phyloP scores from a whole-genome alignment of 495 filamentous ascomycete genomes.

The Cercophora newfieldiana region DNA sequence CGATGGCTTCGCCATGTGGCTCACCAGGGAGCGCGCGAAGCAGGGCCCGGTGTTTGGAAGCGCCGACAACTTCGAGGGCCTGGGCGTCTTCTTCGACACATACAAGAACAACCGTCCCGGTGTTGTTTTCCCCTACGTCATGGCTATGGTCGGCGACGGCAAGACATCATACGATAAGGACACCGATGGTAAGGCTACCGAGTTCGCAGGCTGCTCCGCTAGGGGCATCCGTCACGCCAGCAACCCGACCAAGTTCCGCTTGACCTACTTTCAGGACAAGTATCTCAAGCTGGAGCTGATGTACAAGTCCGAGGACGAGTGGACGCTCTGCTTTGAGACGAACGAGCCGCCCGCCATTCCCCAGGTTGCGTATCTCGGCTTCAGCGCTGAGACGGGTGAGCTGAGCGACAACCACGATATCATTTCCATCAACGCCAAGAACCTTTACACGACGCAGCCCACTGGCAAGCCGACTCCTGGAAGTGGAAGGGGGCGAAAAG shows the following conservation, averaged over 20 bases:
- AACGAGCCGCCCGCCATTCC: slow-evolving; percentile 75
- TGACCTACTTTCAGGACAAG: slow-evolving; percentile 98
- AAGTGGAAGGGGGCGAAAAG: slow-evolving; percentile 43
- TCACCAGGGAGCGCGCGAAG: slow-evolving; percentile 87
- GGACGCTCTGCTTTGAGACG: slow-evolving; percentile 87
- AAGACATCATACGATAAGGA: slow-evolving; percentile 86
- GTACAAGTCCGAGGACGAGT: slow-evolving; percentile 86
- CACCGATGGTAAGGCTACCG: slow-evolving; percentile 91
- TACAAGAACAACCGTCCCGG: slow-evolving; percentile 99
- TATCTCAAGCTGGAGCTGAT: slow-evolving; percentile 86
- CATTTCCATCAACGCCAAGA: slow-evolving; percentile 81
- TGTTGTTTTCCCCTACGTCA: slow-evolving; percentile 93
- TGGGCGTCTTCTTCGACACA: slow-evolving; percentile 97
- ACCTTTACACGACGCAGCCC: slow-evolving; percentile 71
- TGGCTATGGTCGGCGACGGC: slow-evolving; percentile 97
- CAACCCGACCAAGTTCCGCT: slow-evolving; percentile 76
- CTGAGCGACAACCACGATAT: slow-evolving; percentile 98
- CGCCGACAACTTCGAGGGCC: slow-evolving; percentile 85
- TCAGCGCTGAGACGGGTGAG: slow-evolving; percentile 94
- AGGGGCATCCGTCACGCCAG: slow-evolving; percentile 79
- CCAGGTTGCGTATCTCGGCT: slow-evolving; percentile 89
- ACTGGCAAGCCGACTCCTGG: slow-evolving; percentile 43
- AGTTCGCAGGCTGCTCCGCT: slow-evolving; percentile 92
- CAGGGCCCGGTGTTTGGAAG: slow-evolving; percentile 86
- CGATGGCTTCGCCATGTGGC: slow-evolving; percentile 97